Evolutionary conservation across 2,329 filamentous ascomycete genomes (phyloP).

Genomic region (Fusarium robinianum): DNA sequence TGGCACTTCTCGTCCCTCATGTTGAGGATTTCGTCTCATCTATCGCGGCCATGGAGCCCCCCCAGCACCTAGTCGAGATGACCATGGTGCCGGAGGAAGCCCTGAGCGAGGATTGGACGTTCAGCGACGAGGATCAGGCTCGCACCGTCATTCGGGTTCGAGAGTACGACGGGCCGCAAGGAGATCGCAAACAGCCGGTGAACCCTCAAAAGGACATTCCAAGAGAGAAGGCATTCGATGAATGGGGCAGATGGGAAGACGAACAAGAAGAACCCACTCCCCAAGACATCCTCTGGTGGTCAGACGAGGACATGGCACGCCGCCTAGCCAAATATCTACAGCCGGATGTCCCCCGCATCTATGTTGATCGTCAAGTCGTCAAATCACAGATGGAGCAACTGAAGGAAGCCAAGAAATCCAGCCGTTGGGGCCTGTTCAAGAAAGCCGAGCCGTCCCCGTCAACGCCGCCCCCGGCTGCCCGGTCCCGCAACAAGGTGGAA

Average conservation of each 20-base stretch:
- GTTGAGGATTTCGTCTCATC: conserved; percentile 49
- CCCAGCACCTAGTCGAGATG: conserved; percentile 47
- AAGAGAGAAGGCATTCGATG: conserved; percentile 44
- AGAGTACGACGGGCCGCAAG: conserved; percentile 19
- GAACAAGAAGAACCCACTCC: conserved; percentile 7
- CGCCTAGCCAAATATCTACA: conserved; percentile 52
- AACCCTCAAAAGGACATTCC: conserved; percentile 1
- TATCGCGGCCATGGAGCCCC: conserved; percentile 40
- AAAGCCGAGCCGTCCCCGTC: conserved; percentile 26
- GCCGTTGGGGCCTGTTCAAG: conserved; percentile 43
- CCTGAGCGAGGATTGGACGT: conserved; percentile 44
- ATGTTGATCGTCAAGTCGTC: conserved; percentile 37
- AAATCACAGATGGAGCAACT: conserved; percentile 39
- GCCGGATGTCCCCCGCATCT: conserved; percentile 36
- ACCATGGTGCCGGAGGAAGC: conserved; percentile 51
- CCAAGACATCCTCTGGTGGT: conserved; percentile 49
- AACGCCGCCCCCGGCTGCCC: neutral
- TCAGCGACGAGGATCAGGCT: conserved; percentile 41
- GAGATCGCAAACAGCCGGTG: conserved; percentile 8
- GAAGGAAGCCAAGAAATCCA: conserved; percentile 42
- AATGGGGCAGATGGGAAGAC: conserved; percentile 52
- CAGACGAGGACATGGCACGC: conserved; percentile 50
- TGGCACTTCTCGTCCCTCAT: conserved; percentile 47
- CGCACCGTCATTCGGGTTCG: conserved; percentile 41
- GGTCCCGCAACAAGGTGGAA: conserved; percentile 5